Evolutionary conservation across 2,329 filamentous ascomycete genomes (phyloP), one percentile per base, ranked within the genome.

Genomic region (Blastomyces gilchristii): DNA sequence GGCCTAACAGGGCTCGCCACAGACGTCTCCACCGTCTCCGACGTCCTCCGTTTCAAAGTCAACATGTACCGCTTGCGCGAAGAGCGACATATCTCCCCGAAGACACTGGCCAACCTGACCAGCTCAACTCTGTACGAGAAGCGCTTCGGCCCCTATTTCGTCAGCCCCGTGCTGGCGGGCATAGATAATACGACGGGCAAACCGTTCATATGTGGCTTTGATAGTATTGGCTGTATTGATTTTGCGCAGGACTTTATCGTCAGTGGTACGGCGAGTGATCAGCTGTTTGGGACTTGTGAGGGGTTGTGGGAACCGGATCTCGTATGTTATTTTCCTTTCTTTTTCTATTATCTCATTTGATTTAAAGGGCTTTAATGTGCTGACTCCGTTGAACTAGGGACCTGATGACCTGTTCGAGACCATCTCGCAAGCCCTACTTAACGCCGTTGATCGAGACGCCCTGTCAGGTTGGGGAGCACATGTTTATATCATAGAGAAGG

Each of bases 221-320:
- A 99, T 81, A 95, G 89, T 77, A 99, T 99, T 77, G 94, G 94
- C 69, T 99, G 94, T 79, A 99, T 99, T 77, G 94, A 99, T 80
- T 97, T 97, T 78, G 94, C 94, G 68, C 97, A 97, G 83, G 94
- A 99, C 81, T 99, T 99, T 77, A 97, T 99, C 75, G 94, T 99
- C 69, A 90, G 88, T 70, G 94, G 94, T 65, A 99, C 94, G 34
- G 94, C 94, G 61, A 93, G 89, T 71, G 93, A 99, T 77, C 94
- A 99, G 83, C 82, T 99, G 72, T 99, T 97, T 81, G 94, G 94
- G 81, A 99, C 95, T 78, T 99, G 94, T 76, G 94, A 99, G 82
- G 90, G 90, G 68, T 80, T 99, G 69, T 99, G 93, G 92, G 94
- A 99, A 82, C 92, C 94, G 62, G 89, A 97, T 85, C 80, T 99